These are phyloP conservation scores for Kockovaella imperatae DNA, from an alignment of 768 basidiomycete genomes.

Conservation along the genomic window DNA sequence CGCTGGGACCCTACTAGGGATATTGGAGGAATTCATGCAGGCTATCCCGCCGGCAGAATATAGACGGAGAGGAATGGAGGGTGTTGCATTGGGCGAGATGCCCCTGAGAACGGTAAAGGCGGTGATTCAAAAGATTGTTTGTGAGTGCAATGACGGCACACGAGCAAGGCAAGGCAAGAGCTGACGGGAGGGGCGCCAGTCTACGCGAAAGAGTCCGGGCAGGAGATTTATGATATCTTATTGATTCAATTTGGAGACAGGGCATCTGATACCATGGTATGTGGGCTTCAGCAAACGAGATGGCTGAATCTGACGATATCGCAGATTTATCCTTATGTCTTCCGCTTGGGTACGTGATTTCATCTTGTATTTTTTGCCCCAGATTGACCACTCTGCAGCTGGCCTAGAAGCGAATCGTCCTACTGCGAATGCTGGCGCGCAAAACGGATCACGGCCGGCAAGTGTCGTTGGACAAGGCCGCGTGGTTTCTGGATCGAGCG, in stretches of 20 bases:
- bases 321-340: conserved; percentile 26
- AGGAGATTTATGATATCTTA: conserved; percentile 78
- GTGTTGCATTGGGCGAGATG: conserved; percentile 94
- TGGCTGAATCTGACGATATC: background rate
- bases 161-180: background rate
- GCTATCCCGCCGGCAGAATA: conserved; percentile 93
- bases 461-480: conserved; percentile 5
- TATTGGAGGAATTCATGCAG: conserved; percentile 88
- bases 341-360: conserved; percentile 21
- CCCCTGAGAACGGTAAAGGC: conserved; percentile 96
- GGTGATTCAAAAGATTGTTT: conserved; percentile 92
- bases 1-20: conserved; percentile 79
- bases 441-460: background rate
- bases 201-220: conserved; percentile 24
- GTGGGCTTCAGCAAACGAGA: background rate
- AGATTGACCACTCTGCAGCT: conserved; percentile 2
- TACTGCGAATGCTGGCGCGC: conserved; percentile 3
- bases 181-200: conserved; percentile 49
- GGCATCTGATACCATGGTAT: conserved; percentile 26
- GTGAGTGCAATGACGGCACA: conserved; percentile 52
- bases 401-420: conserved; percentile 9
- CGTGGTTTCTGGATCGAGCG: background rate
- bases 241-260: conserved; percentile 78
- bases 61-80: conserved; percentile 81
- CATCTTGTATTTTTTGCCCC: background rate